phyloP scores from a whole-genome alignment of 805 yeast species.

The Nakazawaea anatomiae region DNA sequence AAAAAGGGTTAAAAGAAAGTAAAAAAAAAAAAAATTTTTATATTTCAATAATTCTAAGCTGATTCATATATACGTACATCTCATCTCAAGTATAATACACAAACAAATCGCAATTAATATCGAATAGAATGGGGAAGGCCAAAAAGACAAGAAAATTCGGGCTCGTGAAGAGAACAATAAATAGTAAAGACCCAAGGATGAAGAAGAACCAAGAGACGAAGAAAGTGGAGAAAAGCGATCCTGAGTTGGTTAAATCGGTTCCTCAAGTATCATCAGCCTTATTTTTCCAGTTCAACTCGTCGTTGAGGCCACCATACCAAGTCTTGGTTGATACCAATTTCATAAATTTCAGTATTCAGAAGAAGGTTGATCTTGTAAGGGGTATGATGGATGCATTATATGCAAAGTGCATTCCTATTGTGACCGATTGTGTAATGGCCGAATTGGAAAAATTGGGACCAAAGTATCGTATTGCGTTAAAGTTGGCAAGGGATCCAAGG shows the following conservation, averaged over 20 bases:
- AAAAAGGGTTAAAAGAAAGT: not conserved
- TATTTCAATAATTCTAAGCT: too few species aligned
- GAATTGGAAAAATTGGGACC: slow-evolving; percentile 96
- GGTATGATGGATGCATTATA: slow-evolving; percentile 95
- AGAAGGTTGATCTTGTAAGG: slow-evolving; percentile 88
- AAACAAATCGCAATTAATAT: not conserved
- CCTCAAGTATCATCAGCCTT: slow-evolving; percentile 96
- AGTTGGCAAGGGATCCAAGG: slow-evolving; percentile 90
- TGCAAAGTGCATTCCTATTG: slow-evolving; percentile 92
- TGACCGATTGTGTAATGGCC: slow-evolving; percentile 97
- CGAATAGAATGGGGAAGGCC: slow-evolving; percentile 81
- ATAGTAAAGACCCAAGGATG: slow-evolving; percentile 63
- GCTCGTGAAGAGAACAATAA: slow-evolving; percentile 77
- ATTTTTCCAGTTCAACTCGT: slow-evolving; percentile 89
- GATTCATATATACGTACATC: not conserved
- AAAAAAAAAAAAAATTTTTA: slow-evolving; percentile 1
- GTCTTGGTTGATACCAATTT: slow-evolving; percentile 94
- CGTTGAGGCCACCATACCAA: slow-evolving; percentile 97
- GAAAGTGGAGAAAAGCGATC: slow-evolving; percentile 47
- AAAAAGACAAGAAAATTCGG: slow-evolving; percentile 96
- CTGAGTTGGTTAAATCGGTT: slow-evolving; percentile 65
- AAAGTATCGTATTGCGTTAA: slow-evolving; percentile 86
- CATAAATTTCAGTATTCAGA: slow-evolving; percentile 92
- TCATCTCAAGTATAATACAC: not conserved
- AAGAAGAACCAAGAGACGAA: slow-evolving; percentile 34